Base-by-base conservation (phyloP, 148 eudicot species). In the Drosera capensis region DNA sequence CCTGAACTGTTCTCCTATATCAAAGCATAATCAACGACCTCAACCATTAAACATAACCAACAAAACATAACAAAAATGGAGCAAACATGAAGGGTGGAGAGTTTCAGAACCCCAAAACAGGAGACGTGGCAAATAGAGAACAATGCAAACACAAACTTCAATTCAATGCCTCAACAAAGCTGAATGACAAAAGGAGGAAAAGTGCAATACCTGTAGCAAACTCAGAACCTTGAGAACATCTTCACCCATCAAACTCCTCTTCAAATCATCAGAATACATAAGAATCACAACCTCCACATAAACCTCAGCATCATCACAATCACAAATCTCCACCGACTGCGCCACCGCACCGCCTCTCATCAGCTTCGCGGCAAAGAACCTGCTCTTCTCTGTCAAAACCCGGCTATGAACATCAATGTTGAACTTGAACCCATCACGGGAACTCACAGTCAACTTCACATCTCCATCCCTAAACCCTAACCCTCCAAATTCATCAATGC, bases 231-330 rank as follows among this genome's bases (percentile, higher is more conserved):
- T 83, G 28, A 68, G 20, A 8, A 83, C 84, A 41, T 69, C 74
- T 45, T 68, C 71, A 47, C 86, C 78, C 50, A 80, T 43, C 63
- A 88, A 60, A 64, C 52, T 73, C 61, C 52, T 65, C 75, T 62
- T 77, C 49, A 80, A 51, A 58, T 83, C 84, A 49, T 72, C 74
- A 58, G 69, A 64, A 46, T 88, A 88, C 94, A 88, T 83, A 48
- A 88, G 60, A 35, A 80, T 70, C 47, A 88, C 54, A 15, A 81
- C 61, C 61, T 88, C 86, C 45, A 88, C 83, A 61, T 88, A 83
- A 37, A 73, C 65, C 52, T 69, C 84, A 49, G 83, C 97, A 49
- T 88, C 97, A 65, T 88, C 97, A 56, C 97, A 83, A 21, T 88
- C 97, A 52, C 88, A 77, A 25, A 88, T 88, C 63, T 88, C 94